Evolutionary conservation across 179 eudicot species (phyloP).

Genomic region (Monotropa hypopitys): DNA sequence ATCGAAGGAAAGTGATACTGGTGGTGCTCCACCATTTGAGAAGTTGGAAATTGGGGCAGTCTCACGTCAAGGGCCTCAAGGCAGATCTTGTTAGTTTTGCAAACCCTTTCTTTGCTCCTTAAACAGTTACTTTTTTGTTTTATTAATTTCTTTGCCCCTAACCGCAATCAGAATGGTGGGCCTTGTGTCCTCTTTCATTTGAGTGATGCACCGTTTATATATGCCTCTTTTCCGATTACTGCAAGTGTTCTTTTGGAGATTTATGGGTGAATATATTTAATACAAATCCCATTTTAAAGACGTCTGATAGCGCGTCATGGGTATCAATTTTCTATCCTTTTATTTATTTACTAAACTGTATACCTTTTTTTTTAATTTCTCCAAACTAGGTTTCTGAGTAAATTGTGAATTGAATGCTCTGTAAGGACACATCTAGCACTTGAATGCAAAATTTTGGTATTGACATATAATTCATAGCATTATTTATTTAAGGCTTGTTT

Average conservation of each 20-base stretch:
- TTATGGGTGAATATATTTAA: neutral
- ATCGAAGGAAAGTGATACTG: constrained; percentile 31
- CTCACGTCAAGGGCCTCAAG: constrained; percentile 26
- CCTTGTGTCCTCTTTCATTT: neutral
- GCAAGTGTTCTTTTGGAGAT: neutral
- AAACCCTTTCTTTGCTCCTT: neutral
- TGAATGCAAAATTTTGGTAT: neutral
- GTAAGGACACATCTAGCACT: neutral
- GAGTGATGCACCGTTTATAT: neutral
- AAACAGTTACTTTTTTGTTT: neutral
- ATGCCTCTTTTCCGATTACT: neutral
- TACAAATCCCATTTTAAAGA: neutral
- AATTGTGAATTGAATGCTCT: neutral
- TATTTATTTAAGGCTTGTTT: neutral
- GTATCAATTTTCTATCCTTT: no score
- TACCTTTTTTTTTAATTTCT: neutral
- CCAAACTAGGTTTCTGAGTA: neutral
- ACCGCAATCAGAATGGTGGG: neutral
- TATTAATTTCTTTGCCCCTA: neutral
- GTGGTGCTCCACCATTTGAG: constrained; percentile 73
- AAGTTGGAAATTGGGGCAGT: constrained; percentile 49
- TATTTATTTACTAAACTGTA: no score
- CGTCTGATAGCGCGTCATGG: no score
- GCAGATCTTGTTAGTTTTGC: constrained; percentile 22
- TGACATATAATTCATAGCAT: neutral